A percentile compares a stretch with the other conserved stretches of the same genome.
Evolutionary conservation across 345 rosid genomes (phyloP).

Genomic region (Acer campestre): DNA sequence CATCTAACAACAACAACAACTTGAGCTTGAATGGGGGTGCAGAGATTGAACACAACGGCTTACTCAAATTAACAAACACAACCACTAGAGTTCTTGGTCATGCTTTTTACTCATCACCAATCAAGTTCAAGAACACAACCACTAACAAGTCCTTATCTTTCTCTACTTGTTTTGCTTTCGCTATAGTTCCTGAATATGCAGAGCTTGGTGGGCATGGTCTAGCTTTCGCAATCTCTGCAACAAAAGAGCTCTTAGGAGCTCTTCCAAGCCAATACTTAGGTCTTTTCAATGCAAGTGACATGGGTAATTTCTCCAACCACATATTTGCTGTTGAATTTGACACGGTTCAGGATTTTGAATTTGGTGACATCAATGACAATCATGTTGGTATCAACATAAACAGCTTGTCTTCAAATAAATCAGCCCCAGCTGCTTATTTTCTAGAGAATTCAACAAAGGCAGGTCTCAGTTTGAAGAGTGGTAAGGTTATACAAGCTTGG

Average conservation of each 20-base stretch:
- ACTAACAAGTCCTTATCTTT: conserved; percentile 54
- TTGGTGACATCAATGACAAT: conserved; percentile 70
- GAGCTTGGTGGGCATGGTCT: conserved; percentile 84
- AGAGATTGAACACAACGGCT: conserved; percentile 49
- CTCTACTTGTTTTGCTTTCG: conserved; percentile 81
- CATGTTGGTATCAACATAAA: conserved; percentile 85
- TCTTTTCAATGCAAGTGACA: conserved; percentile 51
- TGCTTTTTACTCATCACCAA: conserved; percentile 71
- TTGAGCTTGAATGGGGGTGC: conserved; percentile 55
- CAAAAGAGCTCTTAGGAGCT: conserved; percentile 47
- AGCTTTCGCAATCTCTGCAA: conserved; percentile 66
- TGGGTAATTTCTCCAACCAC: conserved; percentile 54
- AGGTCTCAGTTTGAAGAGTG: conserved; percentile 50
- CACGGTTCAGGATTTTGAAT: conserved; percentile 67
- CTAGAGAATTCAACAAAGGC: conserved; percentile 38
- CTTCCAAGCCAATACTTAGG: conserved; percentile 76
- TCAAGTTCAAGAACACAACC: conserved; percentile 53
- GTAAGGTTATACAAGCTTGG: conserved; percentile 72
- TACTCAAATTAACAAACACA: conserved; percentile 60
- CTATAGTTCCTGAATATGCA: conserved; percentile 64
- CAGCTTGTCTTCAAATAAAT: conserved; percentile 53
- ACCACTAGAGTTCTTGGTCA: conserved; percentile 61
- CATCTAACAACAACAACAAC: conserved; percentile 21
- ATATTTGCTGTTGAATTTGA: conserved; percentile 89
- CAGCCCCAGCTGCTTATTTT: conserved; percentile 61